These are phyloP conservation scores for Mycena rebaudengoi DNA, from an alignment of 768 basidiomycete species.

Conservation along the genomic window DNA sequence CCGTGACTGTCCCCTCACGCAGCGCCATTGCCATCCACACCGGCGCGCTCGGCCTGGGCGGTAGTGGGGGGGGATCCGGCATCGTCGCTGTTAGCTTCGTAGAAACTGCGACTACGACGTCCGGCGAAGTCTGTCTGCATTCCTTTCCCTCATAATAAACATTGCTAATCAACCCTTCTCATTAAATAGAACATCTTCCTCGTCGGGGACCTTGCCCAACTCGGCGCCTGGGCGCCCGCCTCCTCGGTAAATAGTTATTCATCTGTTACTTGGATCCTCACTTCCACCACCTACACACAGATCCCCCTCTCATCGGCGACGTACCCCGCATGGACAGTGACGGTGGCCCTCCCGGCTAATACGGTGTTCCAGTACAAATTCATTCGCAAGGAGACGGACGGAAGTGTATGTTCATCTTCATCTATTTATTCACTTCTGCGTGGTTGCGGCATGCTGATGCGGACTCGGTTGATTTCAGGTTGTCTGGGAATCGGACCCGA, in stretches of 20 bases:
- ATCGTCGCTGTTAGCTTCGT: slow-evolving; percentile 56
- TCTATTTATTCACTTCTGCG: background rate
- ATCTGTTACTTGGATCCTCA: background rate
- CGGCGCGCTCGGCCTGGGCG: slow-evolving; percentile 45
- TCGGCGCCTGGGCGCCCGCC: slow-evolving; percentile 60
- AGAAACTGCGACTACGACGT: slow-evolving; percentile 64
- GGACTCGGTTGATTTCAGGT: slow-evolving; percentile 19
- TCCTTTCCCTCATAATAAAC: too few relatives aligned
- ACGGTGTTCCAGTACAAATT: slow-evolving; percentile 50
- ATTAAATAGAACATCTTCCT: slow-evolving; percentile 72
- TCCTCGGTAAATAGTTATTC: slow-evolving; percentile 48
- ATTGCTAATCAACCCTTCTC: too few relatives aligned
- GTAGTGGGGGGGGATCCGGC: slow-evolving; percentile 29
- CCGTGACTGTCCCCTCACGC: slow-evolving; percentile 57
- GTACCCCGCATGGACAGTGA: slow-evolving; percentile 47
- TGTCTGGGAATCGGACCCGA: slow-evolving; percentile 52
- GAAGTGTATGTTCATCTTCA: slow-evolving; percentile 18
- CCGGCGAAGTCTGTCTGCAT: slow-evolving; percentile 56
- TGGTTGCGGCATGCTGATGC: background rate
- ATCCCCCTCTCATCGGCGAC: slow-evolving; percentile 43
- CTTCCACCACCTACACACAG: too few relatives aligned
- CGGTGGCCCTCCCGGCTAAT: slow-evolving; percentile 41
- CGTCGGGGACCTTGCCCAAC: slow-evolving; percentile 62
- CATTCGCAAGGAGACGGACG: slow-evolving; percentile 44
- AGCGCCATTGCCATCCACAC: slow-evolving; percentile 67